These are phyloP conservation scores for Ustilago hordei DNA, from an alignment of 1,284 basidiomycete genomes.

Conservation along the genomic window DNA sequence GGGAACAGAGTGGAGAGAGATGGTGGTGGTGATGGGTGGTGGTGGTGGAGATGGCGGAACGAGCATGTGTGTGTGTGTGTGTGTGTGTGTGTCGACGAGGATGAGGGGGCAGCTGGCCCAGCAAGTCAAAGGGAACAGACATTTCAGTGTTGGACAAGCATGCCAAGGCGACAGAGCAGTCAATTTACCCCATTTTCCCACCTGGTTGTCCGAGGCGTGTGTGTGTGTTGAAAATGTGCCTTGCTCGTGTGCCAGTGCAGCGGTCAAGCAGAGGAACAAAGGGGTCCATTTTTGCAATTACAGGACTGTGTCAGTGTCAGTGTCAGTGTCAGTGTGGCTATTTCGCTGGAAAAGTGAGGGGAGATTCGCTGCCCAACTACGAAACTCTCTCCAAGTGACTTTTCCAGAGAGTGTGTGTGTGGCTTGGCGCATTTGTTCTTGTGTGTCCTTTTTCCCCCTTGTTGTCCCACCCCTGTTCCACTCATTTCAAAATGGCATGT, in stretches of 20 bases:
- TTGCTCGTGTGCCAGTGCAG: not conserved
- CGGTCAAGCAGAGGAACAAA: not conserved
- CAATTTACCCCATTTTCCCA: slow-evolving; percentile 1
- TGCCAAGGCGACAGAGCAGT: slow-evolving; percentile 5
- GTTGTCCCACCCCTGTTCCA: not conserved
- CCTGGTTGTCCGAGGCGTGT: no score
- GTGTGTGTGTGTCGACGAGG: not conserved
- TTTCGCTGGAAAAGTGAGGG: not conserved
- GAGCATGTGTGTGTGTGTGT: not conserved
- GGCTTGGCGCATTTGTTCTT: not conserved
- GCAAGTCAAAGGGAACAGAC: slow-evolving; percentile 3
- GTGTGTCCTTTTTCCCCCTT: not conserved
- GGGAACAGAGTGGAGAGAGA: slow-evolving; percentile 8
- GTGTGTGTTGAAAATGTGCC: not conserved
- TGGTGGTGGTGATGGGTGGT: slow-evolving; percentile 13
- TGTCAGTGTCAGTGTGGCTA: no score
- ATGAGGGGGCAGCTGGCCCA: not conserved
- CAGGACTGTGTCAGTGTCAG: not conserved
- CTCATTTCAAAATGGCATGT: not conserved
- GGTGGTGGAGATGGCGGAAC: not conserved
- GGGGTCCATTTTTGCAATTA: no score
- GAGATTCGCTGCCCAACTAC: slow-evolving; percentile 22
- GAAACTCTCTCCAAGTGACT: slow-evolving; percentile 4
- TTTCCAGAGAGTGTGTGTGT: not conserved
- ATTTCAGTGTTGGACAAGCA: slow-evolving; percentile 25